Evolutionary conservation across 306 rosid genomes (phyloP).

Genomic region (Quercus alba): DNA sequence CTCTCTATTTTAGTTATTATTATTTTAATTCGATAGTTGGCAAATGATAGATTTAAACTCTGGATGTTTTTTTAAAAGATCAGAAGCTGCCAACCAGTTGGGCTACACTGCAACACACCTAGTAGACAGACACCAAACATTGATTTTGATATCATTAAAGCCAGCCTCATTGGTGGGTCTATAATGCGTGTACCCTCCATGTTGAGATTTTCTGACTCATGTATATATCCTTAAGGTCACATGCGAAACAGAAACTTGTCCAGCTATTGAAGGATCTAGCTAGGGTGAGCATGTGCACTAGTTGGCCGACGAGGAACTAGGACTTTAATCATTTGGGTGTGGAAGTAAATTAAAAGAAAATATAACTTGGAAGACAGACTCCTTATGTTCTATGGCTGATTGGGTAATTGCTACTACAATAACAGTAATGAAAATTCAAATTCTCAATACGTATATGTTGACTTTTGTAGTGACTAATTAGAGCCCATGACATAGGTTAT

Average conservation of each 20-base stretch:
- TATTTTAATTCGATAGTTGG: no score
- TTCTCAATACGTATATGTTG: no score
- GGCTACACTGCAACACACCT: background rate
- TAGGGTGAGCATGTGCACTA: background rate
- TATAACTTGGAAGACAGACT: background rate
- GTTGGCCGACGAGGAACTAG: background rate
- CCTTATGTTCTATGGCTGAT: no score
- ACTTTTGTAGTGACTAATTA: no score
- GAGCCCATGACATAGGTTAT: no score
- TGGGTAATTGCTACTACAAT: no score
- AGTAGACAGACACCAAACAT: background rate
- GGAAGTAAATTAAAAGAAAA: background rate
- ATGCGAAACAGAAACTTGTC: background rate
- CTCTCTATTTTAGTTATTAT: no score
- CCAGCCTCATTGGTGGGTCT: background rate
- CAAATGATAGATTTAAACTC: rapidly evolving
- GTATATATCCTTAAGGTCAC: background rate
- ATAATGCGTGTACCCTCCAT: background rate
- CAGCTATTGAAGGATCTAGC: background rate
- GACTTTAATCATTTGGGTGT: background rate
- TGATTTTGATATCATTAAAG: background rate
- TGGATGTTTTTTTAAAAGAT: no score
- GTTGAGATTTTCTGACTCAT: background rate
- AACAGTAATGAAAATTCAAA: no score
- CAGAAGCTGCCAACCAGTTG: no score